These are phyloP conservation scores for Alternaria ventricosa DNA, from an alignment of 2,329 filamentous ascomycete species.

Conservation along the genomic window DNA sequence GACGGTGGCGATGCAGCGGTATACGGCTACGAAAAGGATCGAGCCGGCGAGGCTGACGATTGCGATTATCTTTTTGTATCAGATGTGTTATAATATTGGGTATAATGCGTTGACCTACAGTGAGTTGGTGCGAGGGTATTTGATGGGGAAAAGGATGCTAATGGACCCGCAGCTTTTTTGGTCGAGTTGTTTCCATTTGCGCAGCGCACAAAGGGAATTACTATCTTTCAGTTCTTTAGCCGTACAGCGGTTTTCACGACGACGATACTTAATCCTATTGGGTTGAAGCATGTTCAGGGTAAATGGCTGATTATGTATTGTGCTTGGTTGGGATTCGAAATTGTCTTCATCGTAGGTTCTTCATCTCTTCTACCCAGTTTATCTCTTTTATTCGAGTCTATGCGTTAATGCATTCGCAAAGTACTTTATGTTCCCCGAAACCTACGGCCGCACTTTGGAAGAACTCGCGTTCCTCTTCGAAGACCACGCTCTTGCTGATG, in stretches of 20 bases:
- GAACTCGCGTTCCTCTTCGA: conserved; percentile 61
- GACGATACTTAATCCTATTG: conserved; percentile 67
- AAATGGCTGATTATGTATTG: conserved; percentile 69
- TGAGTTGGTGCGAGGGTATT: conserved; percentile 12
- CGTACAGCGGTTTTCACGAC: conserved; percentile 67
- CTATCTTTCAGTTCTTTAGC: conserved; percentile 67
- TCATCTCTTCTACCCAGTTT: neutral
- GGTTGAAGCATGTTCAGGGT: conserved; percentile 67
- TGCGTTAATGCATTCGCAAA: neutral
- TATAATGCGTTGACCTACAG: conserved; percentile 70
- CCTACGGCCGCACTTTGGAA: conserved; percentile 72
- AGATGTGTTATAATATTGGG: conserved; percentile 63
- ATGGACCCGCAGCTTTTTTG: conserved; percentile 52
- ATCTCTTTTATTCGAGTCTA: neutral
- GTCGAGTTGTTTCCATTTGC: conserved; percentile 58
- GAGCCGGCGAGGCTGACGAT: conserved; percentile 51
- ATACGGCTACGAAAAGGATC: conserved; percentile 26
- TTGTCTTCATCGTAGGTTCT: conserved; percentile 59
- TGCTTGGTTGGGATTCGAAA: conserved; percentile 65
- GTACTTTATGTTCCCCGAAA: conserved; percentile 73
- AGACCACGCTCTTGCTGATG: conserved; percentile 35
- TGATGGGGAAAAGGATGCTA: neutral
- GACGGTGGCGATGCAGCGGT: conserved; percentile 61
- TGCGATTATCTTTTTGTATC: conserved; percentile 61
- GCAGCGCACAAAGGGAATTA: conserved; percentile 56